phyloP scores from a whole-genome alignment of 2,329 filamentous ascomycete genomes.

The Aspergillaceae sp. region DNA sequence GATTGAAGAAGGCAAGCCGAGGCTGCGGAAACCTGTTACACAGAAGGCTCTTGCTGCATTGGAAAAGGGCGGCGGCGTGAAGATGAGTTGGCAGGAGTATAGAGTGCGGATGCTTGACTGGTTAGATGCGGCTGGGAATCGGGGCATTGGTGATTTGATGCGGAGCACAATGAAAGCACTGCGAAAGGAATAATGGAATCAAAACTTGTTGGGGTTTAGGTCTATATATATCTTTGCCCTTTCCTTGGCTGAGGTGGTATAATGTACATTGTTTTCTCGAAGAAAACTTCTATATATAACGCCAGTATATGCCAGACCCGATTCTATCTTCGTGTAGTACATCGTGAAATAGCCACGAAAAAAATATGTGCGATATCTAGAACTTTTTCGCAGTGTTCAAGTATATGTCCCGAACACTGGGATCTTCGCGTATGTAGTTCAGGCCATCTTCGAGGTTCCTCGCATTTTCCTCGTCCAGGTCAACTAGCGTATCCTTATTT shows the following conservation, averaged over 20 bases:
- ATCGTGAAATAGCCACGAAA: background rate
- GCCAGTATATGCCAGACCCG: too few relatives aligned
- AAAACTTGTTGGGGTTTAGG: background rate
- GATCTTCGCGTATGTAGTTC: constrained; percentile 49
- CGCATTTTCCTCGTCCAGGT: constrained; percentile 50
- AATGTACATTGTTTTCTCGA: background rate
- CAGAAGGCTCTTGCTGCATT: constrained; percentile 57
- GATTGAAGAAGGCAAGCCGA: constrained; percentile 15
- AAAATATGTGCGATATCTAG: constrained; percentile 2
- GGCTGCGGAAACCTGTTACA: constrained; percentile 51
- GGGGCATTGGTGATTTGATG: constrained; percentile 62
- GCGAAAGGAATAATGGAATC: constrained; percentile 37
- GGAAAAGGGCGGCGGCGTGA: constrained; percentile 56
- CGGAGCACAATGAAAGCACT: constrained; percentile 73
- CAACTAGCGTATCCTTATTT: constrained; percentile 67
- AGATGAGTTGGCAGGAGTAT: constrained; percentile 65
- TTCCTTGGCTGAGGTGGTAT: background rate
- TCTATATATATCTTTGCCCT: background rate
- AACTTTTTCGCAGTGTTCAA: constrained; percentile 48
- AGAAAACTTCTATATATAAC: too few relatives aligned
- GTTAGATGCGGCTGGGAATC: constrained; percentile 55
- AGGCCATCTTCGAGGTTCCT: constrained; percentile 53
- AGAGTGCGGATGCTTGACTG: constrained; percentile 61
- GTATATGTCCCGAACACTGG: constrained; percentile 71
- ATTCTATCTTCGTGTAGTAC: too few relatives aligned